phyloP scores from a whole-genome alignment of 495 filamentous ascomycete genomes.

The Diplogelasinospora grovesii region DNA sequence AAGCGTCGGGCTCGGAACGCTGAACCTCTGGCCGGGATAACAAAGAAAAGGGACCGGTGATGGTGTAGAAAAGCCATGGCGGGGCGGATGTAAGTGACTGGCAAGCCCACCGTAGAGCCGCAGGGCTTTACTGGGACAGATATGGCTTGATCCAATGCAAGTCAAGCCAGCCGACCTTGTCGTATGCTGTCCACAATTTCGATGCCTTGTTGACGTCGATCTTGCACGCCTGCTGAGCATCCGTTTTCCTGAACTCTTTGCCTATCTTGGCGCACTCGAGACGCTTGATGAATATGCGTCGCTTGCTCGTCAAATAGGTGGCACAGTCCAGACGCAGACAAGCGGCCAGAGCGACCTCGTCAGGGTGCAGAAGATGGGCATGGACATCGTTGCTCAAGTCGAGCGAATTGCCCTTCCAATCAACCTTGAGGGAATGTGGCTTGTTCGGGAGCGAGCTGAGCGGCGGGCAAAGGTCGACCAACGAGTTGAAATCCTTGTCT shows the following conservation, averaged over 20 bases:
- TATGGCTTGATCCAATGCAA: constrained; percentile 51
- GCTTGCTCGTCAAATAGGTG: constrained; percentile 91
- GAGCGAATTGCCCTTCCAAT: constrained; percentile 79
- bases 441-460: constrained; percentile 53
- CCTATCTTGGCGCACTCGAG: constrained; percentile 59
- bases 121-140: constrained; percentile 20
- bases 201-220: constrained; percentile 99
- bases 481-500: constrained; percentile 76
- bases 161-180: constrained; percentile 84
- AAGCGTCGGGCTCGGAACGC: too few species aligned
- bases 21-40: too few species aligned
- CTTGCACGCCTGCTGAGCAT: constrained; percentile 93
- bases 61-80: too few species aligned
- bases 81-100: too few species aligned
- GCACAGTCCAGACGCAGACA: constrained; percentile 80
- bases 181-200: constrained; percentile 88
- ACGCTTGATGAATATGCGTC: constrained; percentile 79
- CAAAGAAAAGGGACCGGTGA: too few species aligned
- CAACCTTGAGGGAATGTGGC: constrained; percentile 67
- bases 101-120: too few species aligned
- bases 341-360: constrained; percentile 72
- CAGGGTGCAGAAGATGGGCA: constrained; percentile 65
- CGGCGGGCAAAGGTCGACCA: constrained; percentile 74
- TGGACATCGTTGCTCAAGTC: constrained; percentile 78
- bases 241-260: constrained; percentile 96